A percentile compares a stretch with the other conserved stretches of the same genome.
Evolutionary conservation across 495 filamentous ascomycete genomes (phyloP).

Genomic region (Choiromyces venosus): DNA sequence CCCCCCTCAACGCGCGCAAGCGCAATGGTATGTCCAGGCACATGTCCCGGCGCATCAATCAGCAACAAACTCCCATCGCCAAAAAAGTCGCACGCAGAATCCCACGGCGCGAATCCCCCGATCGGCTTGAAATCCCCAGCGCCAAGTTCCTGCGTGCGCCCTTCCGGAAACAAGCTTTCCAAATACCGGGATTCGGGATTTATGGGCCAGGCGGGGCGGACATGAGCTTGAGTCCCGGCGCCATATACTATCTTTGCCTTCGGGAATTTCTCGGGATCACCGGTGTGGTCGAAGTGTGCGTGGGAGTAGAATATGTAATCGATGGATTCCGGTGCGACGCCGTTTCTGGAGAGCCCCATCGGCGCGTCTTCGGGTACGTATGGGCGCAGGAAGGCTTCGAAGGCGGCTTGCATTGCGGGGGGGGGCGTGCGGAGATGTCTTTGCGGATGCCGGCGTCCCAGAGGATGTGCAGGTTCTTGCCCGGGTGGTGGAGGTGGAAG

Average conservation of each 20-base stretch:
- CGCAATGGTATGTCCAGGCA: conserved; percentile 54
- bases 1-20: conserved; percentile 44
- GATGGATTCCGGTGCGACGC: conserved; percentile 47
- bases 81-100: conserved; percentile 56
- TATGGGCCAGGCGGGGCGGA: conserved; percentile 52
- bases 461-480: conserved; percentile 12
- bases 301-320: conserved; percentile 59
- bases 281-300: conserved; percentile 58
- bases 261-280: conserved; percentile 52
- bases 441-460: conserved; percentile 21
- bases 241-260: conserved; percentile 54
- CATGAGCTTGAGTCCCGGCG: conserved; percentile 49
- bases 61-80: conserved; percentile 57
- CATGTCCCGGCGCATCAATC: conserved; percentile 54
- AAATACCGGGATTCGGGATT: conserved; percentile 45
- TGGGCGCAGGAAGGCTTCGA: conserved; percentile 10
- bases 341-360: conserved; percentile 32
- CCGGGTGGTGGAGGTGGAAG: conserved; percentile 20
- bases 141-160: conserved; percentile 44
- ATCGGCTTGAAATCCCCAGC: conserved; percentile 43
- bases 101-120: conserved; percentile 11
- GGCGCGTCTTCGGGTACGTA: conserved; percentile 16
- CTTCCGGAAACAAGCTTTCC: conserved; percentile 50
- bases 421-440: conserved; percentile 5
- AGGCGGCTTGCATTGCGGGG: not conserved